phyloP scores from a whole-genome alignment of 2,329 filamentous ascomycete species.

The Phialophora chinensis region DNA sequence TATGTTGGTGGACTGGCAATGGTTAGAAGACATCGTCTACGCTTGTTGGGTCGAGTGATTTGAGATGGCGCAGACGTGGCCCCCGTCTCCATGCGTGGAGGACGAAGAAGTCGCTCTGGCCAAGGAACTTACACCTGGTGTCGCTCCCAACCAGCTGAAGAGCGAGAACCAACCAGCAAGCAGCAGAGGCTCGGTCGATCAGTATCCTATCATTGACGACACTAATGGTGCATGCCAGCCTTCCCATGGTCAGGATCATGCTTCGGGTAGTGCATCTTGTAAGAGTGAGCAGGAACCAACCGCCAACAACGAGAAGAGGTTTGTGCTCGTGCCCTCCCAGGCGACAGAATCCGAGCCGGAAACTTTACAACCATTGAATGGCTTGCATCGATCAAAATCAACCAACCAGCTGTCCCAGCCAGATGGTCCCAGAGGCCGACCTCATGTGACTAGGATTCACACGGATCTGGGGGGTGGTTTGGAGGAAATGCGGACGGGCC shows the following conservation, averaged over 20 bases:
- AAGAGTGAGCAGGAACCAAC: constrained; percentile 9
- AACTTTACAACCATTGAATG: not conserved
- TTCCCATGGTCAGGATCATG: constrained; percentile 7
- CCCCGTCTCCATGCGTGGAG: constrained; percentile 53
- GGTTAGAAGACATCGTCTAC: constrained; percentile 21
- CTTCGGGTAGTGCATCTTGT: constrained; percentile 14
- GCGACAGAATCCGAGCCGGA: constrained; percentile 15
- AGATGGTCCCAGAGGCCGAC: constrained; percentile 26
- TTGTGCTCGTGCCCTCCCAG: constrained; percentile 28
- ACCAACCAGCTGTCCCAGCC: constrained; percentile 26
- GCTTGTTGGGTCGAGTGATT: constrained; percentile 21
- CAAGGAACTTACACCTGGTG: constrained; percentile 47
- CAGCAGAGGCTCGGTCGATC: constrained; percentile 51
- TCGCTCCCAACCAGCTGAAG: constrained; percentile 37
- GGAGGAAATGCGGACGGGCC: constrained; percentile 28
- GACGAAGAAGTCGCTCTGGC: constrained; percentile 52
- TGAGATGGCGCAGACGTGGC: constrained; percentile 42
- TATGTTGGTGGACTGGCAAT: constrained; percentile 24
- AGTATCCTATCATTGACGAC: constrained; percentile 52
- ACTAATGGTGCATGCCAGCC: constrained; percentile 34
- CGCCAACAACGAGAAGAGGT: constrained; percentile 30
- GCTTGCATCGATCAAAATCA: constrained; percentile 34
- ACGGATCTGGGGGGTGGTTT: constrained; percentile 34
- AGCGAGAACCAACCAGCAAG: constrained; percentile 39
- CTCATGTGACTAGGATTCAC: constrained; percentile 38